Evolutionary conservation across 2,329 filamentous ascomycete species (phyloP).

Genomic region (Colletotrichum abscissum): DNA sequence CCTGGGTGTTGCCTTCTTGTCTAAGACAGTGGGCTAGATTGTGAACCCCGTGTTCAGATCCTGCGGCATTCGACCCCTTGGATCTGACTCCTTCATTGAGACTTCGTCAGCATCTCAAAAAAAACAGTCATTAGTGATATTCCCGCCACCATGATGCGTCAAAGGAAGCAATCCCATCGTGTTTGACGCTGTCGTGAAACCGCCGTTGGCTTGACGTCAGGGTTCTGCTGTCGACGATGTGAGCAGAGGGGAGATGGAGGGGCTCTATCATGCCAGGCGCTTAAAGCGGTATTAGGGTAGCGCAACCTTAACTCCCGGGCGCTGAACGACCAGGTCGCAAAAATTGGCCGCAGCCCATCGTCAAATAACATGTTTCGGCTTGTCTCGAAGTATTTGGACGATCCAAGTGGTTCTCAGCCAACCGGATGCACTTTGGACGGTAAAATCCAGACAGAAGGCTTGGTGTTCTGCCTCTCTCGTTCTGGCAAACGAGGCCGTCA

Average conservation of each 20-base stretch:
- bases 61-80: not conserved
- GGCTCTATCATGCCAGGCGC: conserved; percentile 9
- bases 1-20: not conserved
- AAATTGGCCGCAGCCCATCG: conserved; percentile 18
- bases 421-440: not conserved
- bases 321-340: conserved; percentile 16
- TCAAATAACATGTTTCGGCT: conserved; percentile 28
- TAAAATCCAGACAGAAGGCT: not conserved
- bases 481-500: not conserved
- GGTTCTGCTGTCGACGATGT: not conserved
- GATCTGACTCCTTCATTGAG: not conserved
- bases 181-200: conserved; percentile 20
- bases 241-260: not conserved
- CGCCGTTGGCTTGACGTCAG: conserved; percentile 5
- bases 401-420: conserved; percentile 9
- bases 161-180: not conserved
- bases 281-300: conserved; percentile 14
- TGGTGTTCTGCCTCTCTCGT: not conserved
- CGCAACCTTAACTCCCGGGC: conserved; percentile 2
- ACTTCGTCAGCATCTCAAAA: not conserved
- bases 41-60: not conserved
- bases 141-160: not conserved
- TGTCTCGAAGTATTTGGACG: not conserved
- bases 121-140: not conserved
- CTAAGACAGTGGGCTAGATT: conserved; percentile 2